Base-by-base conservation (phyloP, 257 asterid genomes). In the Primulina tabacum region DNA sequence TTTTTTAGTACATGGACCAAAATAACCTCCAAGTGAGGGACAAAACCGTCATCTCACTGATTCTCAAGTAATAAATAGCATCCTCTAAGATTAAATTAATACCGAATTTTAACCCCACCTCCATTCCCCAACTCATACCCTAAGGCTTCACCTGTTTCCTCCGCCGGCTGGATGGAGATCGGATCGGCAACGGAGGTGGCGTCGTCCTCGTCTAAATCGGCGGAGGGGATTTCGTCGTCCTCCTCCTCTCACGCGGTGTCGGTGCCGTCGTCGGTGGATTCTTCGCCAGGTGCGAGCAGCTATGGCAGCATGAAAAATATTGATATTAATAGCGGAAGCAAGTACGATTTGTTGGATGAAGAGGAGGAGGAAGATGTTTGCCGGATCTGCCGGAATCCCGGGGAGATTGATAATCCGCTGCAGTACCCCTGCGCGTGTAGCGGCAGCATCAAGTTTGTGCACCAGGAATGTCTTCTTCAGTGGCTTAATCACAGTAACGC, bases 401-500 rank as follows among this genome's bases (percentile, higher is more conserved):
- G 97, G 18, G 98, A 93, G n/a, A 73, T 79, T 50, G 95, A 87
- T 68, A 93, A 93, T 81, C 97, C 96, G 65, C 84, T 93, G 75
- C 88, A 86, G 28, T 90, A 90, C 65, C 98, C 98, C 18, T 93
- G 98, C 82, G 97, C 97, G 12, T 93, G 97, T 77, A 93, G 97
- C 82, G 98, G 98, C 17, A 93, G 98, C 75, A 93, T 93, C 74
- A 93, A 93, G 75, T 93, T 82, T 74, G 98, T 93, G 69, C 98
- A 93, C 70, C 97, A 90, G 82, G 97, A 93, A 68, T 93, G 98
- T 79, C 92, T 93, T 56, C 94, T 93, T 67, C 98, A 90, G 89
- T 93, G 98, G 98, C 97, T 93, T 55, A 93, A 86, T 85, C 98
- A 93, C 70, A 90, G 98, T 73, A 93, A 93, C 86, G 96, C 98